Evolutionary conservation across 2,329 filamentous ascomycete genomes (phyloP).

Genomic region (Leptographium radiaticola): DNA sequence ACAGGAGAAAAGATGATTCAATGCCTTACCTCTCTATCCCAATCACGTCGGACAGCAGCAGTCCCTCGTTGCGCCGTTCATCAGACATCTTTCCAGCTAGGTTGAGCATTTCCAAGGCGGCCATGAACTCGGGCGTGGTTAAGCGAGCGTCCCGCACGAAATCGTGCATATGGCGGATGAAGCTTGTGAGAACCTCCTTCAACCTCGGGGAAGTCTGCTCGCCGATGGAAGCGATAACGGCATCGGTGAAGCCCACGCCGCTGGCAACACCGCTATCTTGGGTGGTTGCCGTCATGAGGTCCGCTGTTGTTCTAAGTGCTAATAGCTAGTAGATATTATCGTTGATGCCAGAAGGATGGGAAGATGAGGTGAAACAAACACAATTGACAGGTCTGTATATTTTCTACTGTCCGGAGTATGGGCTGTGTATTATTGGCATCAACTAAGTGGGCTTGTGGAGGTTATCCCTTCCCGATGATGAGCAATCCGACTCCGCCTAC

Average conservation of each 20-base stretch:
- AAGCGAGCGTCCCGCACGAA: slow-evolving; percentile 55
- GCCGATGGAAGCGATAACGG: slow-evolving; percentile 51
- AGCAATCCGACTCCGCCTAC: too few species aligned
- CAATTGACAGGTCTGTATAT: too few species aligned
- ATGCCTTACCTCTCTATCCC: slow-evolving; percentile 37
- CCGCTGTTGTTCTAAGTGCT: too few species aligned
- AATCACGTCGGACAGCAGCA: slow-evolving; percentile 49
- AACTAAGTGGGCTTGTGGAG: too few species aligned
- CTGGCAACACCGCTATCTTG: too few species aligned
- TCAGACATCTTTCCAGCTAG: slow-evolving; percentile 45
- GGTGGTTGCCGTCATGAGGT: too few species aligned
- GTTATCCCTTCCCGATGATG: too few species aligned
- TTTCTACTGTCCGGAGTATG: too few species aligned
- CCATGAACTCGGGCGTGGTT: slow-evolving; percentile 53
- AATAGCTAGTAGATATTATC: too few species aligned
- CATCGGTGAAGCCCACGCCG: slow-evolving; percentile 37
- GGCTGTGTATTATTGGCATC: too few species aligned
- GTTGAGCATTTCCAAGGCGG: slow-evolving; percentile 49
- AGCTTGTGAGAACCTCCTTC: slow-evolving; percentile 40
- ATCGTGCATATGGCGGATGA: slow-evolving; percentile 54
- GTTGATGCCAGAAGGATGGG: too few species aligned
- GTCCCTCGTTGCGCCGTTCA: slow-evolving; percentile 47
- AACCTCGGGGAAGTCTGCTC: slow-evolving; percentile 46
- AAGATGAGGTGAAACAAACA: too few species aligned
- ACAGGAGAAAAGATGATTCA: not conserved